Conservation (phyloP, 2,329 filamentous ascomycete species). For the Thielaviopsis populi region DNA sequence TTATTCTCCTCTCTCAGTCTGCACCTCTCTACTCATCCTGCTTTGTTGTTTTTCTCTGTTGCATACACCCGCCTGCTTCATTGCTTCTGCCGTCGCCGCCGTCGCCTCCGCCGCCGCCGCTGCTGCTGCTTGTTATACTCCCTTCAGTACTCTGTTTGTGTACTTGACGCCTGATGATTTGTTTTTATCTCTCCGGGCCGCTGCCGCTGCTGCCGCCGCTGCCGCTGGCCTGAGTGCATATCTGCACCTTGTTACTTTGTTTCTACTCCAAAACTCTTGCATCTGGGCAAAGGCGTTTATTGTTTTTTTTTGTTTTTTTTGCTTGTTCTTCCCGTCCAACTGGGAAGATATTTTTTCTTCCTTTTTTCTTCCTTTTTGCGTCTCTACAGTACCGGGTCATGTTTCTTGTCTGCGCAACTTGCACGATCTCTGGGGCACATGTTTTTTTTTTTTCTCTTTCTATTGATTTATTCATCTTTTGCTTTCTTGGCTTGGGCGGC, state of each 20-base stretch:
- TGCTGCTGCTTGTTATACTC: slow-evolving; percentile 2
- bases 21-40: neutral
- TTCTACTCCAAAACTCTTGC: neutral
- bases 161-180: slow-evolving; percentile 1
- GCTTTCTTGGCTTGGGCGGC: neutral
- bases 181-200: neutral
- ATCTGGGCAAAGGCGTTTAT: neutral
- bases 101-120: neutral
- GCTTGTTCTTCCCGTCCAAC: neutral
- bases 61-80: neutral
- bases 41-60: neutral
- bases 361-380: too few relatives aligned
- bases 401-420: neutral
- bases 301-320: neutral
- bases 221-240: neutral
- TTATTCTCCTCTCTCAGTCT: neutral
- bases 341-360: neutral
- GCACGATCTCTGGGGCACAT: neutral
- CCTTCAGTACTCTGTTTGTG: neutral
- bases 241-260: neutral
- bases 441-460: slow-evolving; percentile 8
- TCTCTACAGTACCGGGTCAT: neutral
- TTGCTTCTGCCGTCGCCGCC: neutral
- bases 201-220: neutral
- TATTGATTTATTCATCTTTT: neutral